Conservation (phyloP, 2,329 filamentous ascomycete genomes). For the Metarhizium album region DNA sequence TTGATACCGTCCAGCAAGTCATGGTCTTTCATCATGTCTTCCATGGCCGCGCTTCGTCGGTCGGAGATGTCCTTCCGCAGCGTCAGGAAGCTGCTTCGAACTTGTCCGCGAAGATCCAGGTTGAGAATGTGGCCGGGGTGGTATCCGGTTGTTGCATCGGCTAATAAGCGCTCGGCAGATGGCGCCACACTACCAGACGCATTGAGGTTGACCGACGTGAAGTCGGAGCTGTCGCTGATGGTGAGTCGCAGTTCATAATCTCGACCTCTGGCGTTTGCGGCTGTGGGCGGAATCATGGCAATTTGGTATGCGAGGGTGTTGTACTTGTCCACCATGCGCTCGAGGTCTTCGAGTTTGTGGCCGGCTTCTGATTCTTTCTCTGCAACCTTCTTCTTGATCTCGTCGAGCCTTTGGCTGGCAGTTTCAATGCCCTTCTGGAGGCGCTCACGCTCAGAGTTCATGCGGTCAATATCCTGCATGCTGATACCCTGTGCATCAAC, state of each 20-base stretch:
- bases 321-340: constrained; percentile 79
- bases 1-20: constrained; percentile 90
- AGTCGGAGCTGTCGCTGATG: constrained; percentile 70
- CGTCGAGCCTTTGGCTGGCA: constrained; percentile 65
- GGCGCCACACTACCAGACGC: constrained; percentile 24
- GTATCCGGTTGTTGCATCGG: constrained; percentile 75
- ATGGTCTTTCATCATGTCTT: constrained; percentile 88
- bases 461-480: constrained; percentile 97
- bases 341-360: constrained; percentile 80
- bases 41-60: constrained; percentile 67
- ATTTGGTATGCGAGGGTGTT: constrained; percentile 93
- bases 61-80: constrained; percentile 91
- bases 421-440: constrained; percentile 82
- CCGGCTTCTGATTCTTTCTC: constrained; percentile 86
- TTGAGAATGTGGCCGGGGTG: constrained; percentile 82
- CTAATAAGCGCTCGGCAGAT: constrained; percentile 64
- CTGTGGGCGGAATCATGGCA: constrained; percentile 74
- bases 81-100: constrained; percentile 66
- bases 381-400: constrained; percentile 69
- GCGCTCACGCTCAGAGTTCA: constrained; percentile 90
- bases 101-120: constrained; percentile 71
- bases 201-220: constrained; percentile 52
- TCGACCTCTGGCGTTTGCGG: constrained; percentile 72
- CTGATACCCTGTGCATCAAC: constrained; percentile 92
- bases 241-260: constrained; percentile 78